A percentile compares a stretch with the other conserved stretches of the same genome.
phyloP scores from a whole-genome alignment of 176 grass and related monocot genomes.

The Hordeum marinum region DNA sequence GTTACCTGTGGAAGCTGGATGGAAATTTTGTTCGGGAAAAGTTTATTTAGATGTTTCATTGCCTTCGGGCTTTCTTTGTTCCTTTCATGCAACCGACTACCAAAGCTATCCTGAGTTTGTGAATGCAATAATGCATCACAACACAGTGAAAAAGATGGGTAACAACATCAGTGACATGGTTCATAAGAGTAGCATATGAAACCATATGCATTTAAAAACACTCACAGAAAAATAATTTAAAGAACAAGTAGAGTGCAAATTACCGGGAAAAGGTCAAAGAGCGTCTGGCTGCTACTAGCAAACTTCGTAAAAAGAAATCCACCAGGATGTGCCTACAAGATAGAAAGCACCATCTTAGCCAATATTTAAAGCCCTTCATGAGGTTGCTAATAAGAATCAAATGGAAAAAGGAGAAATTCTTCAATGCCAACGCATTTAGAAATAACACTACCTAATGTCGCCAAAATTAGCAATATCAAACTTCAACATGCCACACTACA shows the following conservation, averaged over 20 bases:
- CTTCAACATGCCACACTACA: neutral
- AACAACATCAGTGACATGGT: neutral
- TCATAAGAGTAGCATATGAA: conserved; percentile 23
- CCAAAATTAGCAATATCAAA: neutral
- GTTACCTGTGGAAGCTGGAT: conserved; percentile 93
- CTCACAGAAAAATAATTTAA: neutral
- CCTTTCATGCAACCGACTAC: conserved; percentile 83
- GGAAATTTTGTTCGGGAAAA: conserved; percentile 97
- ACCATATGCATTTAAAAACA: neutral
- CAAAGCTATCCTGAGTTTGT: conserved; percentile 80
- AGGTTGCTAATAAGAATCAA: neutral
- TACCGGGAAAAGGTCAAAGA: conserved; percentile 99
- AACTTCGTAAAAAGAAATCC: conserved; percentile 99
- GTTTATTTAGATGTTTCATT: conserved; percentile 88
- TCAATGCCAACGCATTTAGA: neutral
- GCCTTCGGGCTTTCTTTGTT: conserved; percentile 95
- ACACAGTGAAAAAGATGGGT: neutral
- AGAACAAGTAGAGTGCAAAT: conserved; percentile 3
- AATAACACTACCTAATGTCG: neutral
- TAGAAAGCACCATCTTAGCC: conserved; percentile 32
- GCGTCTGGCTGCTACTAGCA: conserved; percentile 76
- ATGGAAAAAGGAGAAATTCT: neutral
- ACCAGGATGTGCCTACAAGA: conserved; percentile 87
- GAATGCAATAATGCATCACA: conserved; percentile 15
- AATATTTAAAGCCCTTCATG: neutral